Evolutionary conservation across 768 basidiomycete species (phyloP), one percentile per base, ranked within the genome.

Genomic region (Tylopilus balloui): DNA sequence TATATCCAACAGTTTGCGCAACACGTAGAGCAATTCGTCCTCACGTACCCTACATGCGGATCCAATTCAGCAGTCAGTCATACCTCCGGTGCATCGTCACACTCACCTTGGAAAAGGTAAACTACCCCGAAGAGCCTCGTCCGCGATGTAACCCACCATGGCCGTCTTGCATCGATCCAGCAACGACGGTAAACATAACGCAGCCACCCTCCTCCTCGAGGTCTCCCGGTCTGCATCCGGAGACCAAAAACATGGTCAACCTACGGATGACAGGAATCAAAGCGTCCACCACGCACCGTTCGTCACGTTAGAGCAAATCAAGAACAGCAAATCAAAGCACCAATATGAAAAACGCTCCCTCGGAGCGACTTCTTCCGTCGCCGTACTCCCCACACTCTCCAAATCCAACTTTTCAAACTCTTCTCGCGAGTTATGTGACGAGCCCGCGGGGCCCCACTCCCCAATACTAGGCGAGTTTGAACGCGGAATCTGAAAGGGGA

Each of bases 331-430:
- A 59, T 95, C 92, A 48, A 94, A 85, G 61, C 88, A 92, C 92
- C 92, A 94, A 69, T 90, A 93, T 7, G 88, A 84, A 63, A 94
- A 94, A 8, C 90, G 76, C 64, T 94, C 92, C 32, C 92, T 72
- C 1, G 86, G 84, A 24, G 86, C 70, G 20, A 80, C 63, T 13
- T 69, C 61, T 0, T 79, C 79, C 10, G 69, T 65, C 32, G 78
- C 78, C 3, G 89, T 90, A 28, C 78, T 84, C 12, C 87, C 88
- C 28, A 75, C 55, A 64, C 24, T 66, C 45, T 71, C 69, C 43
- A 67, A 52, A 31, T 73, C 71, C 42, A 76, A 53, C 36, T 67
- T 70, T 47, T 72, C 69, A 42, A 73, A 69, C 32, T 45, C 69
- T 37, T 62, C 58, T 3, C 53, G 51, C 14, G 55, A 60, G 17